Evolutionary conservation across 2,329 filamentous ascomycete genomes (phyloP).

Genomic region (Pseudogymnoascus sp.): DNA sequence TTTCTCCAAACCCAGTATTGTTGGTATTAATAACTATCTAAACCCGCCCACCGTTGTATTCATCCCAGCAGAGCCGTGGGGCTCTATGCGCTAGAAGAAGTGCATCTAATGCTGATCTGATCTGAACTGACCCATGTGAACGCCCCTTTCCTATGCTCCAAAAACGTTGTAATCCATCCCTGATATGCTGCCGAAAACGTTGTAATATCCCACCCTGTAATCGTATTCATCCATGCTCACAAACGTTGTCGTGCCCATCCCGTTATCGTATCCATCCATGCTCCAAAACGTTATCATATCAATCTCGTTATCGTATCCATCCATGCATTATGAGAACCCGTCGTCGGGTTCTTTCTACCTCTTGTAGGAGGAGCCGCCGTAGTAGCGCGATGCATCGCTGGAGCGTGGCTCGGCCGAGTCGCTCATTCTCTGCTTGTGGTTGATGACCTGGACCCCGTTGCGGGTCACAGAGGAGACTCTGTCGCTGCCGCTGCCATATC

Average conservation of each 20-base stretch:
- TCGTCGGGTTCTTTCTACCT: background rate
- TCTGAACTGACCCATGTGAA: background rate
- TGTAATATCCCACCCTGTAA: background rate
- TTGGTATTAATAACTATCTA: background rate
- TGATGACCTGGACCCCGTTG: slow-evolving; percentile 5
- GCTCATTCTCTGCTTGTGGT: slow-evolving; percentile 1
- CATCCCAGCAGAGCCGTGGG: slow-evolving; percentile 3
- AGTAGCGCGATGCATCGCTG: background rate
- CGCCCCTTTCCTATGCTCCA: background rate
- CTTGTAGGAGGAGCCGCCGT: background rate
- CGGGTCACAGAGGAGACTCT: slow-evolving; percentile 1
- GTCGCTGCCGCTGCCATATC: background rate
- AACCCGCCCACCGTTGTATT: too few species aligned
- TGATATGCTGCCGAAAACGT: too few species aligned
- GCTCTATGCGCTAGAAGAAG: background rate
- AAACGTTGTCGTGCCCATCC: background rate
- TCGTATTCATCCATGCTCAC: background rate
- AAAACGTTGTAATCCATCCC: too few species aligned
- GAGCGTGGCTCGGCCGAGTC: background rate
- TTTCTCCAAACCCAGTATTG: background rate
- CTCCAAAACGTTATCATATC: background rate
- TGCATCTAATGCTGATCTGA: slow-evolving; percentile 6
- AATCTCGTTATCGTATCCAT: background rate
- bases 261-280: background rate
- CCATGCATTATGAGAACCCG: background rate